These are phyloP conservation scores for Phlegmacium glaucopus DNA, from an alignment of 768 basidiomycete genomes.

Conservation along the genomic window DNA sequence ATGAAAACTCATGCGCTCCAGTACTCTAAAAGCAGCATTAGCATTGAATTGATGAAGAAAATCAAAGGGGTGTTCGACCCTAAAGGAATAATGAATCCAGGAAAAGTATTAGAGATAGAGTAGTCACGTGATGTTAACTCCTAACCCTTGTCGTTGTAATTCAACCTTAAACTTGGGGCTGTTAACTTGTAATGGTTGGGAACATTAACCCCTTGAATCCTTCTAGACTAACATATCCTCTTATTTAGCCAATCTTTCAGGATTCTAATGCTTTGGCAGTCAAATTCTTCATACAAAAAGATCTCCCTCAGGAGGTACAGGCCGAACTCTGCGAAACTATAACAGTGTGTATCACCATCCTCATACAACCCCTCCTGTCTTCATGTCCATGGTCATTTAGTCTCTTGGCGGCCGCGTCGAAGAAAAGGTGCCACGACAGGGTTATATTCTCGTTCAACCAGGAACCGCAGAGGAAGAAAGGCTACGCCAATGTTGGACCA, in stretches of 20 bases:
- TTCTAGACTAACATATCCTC: neutral
- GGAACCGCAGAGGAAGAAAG: conserved; percentile 71
- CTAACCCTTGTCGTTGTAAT: conserved; percentile 32
- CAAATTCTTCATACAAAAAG: conserved; percentile 86
- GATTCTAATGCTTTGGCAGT: conserved; percentile 61
- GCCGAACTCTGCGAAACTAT: conserved; percentile 74
- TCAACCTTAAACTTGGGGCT: conserved; percentile 53
- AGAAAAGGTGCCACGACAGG: conserved; percentile 72
- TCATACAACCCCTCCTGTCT: neutral
- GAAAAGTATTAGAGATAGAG: conserved; percentile 67
- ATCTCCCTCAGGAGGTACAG: conserved; percentile 63
- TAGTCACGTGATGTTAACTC: conserved; percentile 16
- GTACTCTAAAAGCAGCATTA: conserved; percentile 80
- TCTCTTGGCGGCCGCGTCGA: conserved; percentile 75
- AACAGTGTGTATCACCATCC: conserved; percentile 40
- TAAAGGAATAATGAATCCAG: conserved; percentile 89
- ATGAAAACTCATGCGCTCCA: conserved; percentile 90
- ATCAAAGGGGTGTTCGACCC: conserved; percentile 91
- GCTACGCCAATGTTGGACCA: conserved; percentile 71
- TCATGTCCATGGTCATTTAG: conserved; percentile 29
- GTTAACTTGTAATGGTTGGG: neutral
- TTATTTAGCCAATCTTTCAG: conserved; percentile 64
- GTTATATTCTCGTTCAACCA: conserved; percentile 69
- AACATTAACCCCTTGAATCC: neutral
- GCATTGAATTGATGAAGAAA: conserved; percentile 86